Percentiles rank a stretch among this genome's conserved stretches.
Conservation (phyloP, 495 filamentous ascomycete genomes). For the Penicillium lividum region DNA sequence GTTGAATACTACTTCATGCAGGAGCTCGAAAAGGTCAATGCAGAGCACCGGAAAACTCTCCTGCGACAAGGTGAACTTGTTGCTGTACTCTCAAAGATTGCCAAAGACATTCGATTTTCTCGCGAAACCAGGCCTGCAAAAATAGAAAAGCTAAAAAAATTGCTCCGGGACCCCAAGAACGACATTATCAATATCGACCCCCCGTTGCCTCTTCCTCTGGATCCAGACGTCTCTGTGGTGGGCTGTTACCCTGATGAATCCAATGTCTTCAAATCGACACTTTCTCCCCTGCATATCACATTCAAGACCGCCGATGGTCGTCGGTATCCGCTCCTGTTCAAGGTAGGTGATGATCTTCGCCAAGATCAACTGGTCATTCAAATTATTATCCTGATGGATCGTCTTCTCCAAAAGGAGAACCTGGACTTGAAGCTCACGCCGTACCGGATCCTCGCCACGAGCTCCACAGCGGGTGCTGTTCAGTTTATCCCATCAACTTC, state of each 20-base stretch:
- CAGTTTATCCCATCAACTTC: constrained; percentile 89
- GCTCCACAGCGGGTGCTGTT: constrained; percentile 81
- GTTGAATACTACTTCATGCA: constrained; percentile 96
- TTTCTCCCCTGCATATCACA: constrained; percentile 86
- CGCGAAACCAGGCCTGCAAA: constrained; percentile 76
- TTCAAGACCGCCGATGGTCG: constrained; percentile 77
- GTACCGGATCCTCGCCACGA: constrained; percentile 94
- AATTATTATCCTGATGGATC: constrained; percentile 97
- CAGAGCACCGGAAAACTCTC: constrained; percentile 71
- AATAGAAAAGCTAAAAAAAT: constrained; percentile 77
- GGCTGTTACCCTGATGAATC: constrained; percentile 83
- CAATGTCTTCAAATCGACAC: constrained; percentile 90
- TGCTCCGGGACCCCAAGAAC: constrained; percentile 85
- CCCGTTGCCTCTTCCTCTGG: constrained; percentile 83
- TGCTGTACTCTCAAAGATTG: constrained; percentile 81
- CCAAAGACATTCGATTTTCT: constrained; percentile 82
- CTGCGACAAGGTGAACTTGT: constrained; percentile 88
- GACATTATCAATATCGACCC: constrained; percentile 81
- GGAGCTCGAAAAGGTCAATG: constrained; percentile 62
- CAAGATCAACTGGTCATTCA: constrained; percentile 98
- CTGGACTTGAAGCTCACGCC: constrained; percentile 93
- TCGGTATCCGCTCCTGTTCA: constrained; percentile 92
- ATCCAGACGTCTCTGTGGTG: constrained; percentile 75
- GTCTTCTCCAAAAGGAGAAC: constrained; percentile 93
- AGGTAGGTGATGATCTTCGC: constrained; percentile 93